Conservation (phyloP, 805 yeast species). For the Tetrapisispora namnaoensis region DNA sequence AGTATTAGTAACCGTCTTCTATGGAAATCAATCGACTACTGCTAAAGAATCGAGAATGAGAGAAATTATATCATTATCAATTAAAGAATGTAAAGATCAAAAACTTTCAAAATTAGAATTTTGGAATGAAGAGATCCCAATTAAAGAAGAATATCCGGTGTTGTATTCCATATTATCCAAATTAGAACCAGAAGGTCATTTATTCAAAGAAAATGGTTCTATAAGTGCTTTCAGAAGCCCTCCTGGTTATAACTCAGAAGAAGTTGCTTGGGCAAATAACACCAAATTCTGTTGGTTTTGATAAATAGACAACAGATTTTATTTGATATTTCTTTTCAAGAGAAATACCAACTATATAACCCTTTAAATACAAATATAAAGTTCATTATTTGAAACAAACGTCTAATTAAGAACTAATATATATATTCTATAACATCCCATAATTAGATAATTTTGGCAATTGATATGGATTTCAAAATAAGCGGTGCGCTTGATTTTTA, state of each 20-base stretch:
- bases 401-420: no score
- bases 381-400: no score
- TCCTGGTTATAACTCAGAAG: slow-evolving; percentile 14
- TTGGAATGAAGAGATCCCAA: slow-evolving; percentile 35
- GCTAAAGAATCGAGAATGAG: slow-evolving; percentile 15
- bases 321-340: not conserved
- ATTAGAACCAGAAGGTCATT: slow-evolving; percentile 17
- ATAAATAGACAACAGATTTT: not conserved
- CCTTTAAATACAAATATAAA: no score
- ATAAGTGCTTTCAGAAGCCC: slow-evolving; percentile 34
- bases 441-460: no score
- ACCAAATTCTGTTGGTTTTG: slow-evolving; percentile 44
- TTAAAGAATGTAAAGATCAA: slow-evolving; percentile 28
- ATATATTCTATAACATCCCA: no score
- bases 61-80: slow-evolving; percentile 26
- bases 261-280: slow-evolving; percentile 34
- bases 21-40: slow-evolving; percentile 6
- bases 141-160: slow-evolving; percentile 12
- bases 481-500: not conserved
- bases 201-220: slow-evolving; percentile 26
- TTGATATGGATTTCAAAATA: not conserved
- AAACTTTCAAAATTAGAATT: slow-evolving; percentile 24
- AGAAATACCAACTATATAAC: not conserved
- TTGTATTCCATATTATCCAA: slow-evolving; percentile 13
- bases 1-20: slow-evolving; percentile 22